A percentile compares a stretch with the other conserved stretches of the same genome.
Evolutionary conservation across 1,139 yeast species (phyloP).

Genomic region (Candida dubliniensis): DNA sequence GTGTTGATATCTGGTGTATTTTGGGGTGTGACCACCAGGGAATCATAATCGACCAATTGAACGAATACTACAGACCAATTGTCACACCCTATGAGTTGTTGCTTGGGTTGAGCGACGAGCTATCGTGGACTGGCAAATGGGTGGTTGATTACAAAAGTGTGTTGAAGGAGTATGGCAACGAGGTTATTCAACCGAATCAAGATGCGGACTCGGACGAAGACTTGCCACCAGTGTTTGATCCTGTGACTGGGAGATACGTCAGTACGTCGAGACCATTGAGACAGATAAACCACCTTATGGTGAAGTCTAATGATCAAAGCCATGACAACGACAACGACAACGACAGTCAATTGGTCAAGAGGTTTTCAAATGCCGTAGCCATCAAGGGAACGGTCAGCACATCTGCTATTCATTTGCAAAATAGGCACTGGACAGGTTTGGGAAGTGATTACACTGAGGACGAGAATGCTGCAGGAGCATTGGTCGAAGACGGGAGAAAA

Average conservation of each 20-base stretch:
- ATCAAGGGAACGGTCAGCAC: constrained; percentile 84
- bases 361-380: constrained; percentile 59
- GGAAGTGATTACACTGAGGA: constrained; percentile 73
- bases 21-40: constrained; percentile 96
- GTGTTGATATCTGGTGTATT: constrained; percentile 89
- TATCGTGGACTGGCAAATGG: constrained; percentile 94
- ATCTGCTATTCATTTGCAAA: constrained; percentile 75
- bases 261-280: constrained; percentile 74
- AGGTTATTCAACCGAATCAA: constrained; percentile 20
- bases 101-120: constrained; percentile 71
- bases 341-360: constrained; percentile 50
- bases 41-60: constrained; percentile 71
- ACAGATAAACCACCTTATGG: constrained; percentile 60
- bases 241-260: constrained; percentile 78
- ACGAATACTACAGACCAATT: constrained; percentile 86
- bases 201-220: constrained; percentile 18
- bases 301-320: constrained; percentile 31
- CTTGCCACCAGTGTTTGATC: constrained; percentile 82
- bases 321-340: constrained; percentile 17
- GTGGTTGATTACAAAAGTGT: constrained; percentile 70
- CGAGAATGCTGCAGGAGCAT: constrained; percentile 60
- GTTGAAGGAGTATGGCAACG: constrained; percentile 32
- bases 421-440: constrained; percentile 82
- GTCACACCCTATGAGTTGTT: constrained; percentile 90
- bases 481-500: constrained; percentile 73